phyloP scores from a whole-genome alignment of 106 monocot genomes.

The Dioscorea zingiberensis region DNA sequence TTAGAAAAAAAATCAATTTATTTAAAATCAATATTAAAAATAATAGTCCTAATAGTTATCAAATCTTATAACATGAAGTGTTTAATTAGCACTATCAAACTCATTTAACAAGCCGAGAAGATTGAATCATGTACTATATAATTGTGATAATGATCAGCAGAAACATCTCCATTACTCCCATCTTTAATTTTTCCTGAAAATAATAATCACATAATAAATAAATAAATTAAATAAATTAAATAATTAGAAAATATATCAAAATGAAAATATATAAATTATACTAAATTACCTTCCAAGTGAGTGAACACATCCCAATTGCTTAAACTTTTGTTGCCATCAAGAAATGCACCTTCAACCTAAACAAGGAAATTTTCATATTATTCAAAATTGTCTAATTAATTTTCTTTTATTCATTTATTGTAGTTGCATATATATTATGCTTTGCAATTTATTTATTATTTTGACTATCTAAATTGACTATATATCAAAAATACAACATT shows the following conservation, averaged over 20 bases:
- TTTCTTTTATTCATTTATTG: too few relatives aligned
- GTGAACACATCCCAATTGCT: constrained; percentile 28
- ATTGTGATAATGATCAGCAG: constrained; percentile 14
- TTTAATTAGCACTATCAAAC: neutral
- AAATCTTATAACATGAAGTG: too few relatives aligned
- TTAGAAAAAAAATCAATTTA: neutral
- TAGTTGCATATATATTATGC: too few relatives aligned
- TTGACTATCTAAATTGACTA: too few relatives aligned
- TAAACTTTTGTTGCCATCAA: constrained; percentile 17
- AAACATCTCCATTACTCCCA: constrained; percentile 19
- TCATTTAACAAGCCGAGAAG: neutral
- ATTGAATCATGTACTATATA: constrained; percentile 14
- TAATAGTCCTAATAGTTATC: too few relatives aligned
- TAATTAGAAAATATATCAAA: too few relatives aligned
- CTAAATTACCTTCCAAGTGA: constrained; percentile 16
- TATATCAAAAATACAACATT: too few relatives aligned
- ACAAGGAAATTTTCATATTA: neutral
- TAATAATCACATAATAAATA: neutral
- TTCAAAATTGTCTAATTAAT: too few relatives aligned
- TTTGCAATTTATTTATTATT: too few relatives aligned
- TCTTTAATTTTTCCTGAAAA: constrained; percentile 16
- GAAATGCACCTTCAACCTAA: constrained; percentile 24
- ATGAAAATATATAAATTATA: too few relatives aligned
- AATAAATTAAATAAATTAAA: too few relatives aligned
- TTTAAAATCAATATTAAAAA: neutral